phyloP scores from a whole-genome alignment of 2,329 filamentous ascomycete species.

The Ascochyta viciae-villosae region DNA sequence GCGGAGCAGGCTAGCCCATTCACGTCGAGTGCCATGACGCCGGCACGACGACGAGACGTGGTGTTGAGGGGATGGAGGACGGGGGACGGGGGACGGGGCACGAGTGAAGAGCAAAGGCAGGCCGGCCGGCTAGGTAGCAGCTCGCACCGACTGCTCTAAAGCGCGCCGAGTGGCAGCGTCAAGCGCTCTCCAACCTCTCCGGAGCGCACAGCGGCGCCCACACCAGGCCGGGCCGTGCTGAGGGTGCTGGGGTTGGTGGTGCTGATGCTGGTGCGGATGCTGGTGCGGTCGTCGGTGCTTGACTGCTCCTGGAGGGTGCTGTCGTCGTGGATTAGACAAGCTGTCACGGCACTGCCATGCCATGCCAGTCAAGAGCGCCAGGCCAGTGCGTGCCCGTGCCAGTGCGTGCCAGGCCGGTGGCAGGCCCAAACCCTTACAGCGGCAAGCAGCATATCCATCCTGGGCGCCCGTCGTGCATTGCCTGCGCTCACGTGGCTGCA shows the following conservation, averaged over 20 bases:
- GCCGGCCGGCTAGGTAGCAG: not conserved
- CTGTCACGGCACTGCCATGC: not conserved
- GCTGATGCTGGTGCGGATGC: no score
- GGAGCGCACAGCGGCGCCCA: conserved; percentile 2
- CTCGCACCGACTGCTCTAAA: not conserved
- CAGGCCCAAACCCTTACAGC: conserved; percentile 22
- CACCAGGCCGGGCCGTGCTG: conserved; percentile 5
- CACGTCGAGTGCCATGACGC: conserved; percentile 15
- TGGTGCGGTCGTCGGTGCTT: not conserved
- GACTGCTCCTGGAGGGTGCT: not conserved
- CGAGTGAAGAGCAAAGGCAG: not conserved
- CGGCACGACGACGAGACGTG: not conserved
- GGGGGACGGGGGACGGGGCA: not conserved
- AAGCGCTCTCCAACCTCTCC: not conserved
- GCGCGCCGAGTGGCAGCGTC: not conserved
- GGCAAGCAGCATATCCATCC: conserved; percentile 19
- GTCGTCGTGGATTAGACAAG: conserved; percentile 13
- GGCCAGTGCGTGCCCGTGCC: not conserved
- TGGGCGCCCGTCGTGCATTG: conserved; percentile 18
- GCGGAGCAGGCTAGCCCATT: not conserved
- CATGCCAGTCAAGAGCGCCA: conserved; percentile 3
- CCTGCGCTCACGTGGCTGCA: conserved; percentile 20
- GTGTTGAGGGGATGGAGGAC: not conserved
- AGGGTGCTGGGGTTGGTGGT: not conserved
- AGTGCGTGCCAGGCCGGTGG: conserved; percentile 1